phyloP scores from a whole-genome alignment of 2,329 filamentous ascomycete genomes.

The Botrytis medusae region DNA sequence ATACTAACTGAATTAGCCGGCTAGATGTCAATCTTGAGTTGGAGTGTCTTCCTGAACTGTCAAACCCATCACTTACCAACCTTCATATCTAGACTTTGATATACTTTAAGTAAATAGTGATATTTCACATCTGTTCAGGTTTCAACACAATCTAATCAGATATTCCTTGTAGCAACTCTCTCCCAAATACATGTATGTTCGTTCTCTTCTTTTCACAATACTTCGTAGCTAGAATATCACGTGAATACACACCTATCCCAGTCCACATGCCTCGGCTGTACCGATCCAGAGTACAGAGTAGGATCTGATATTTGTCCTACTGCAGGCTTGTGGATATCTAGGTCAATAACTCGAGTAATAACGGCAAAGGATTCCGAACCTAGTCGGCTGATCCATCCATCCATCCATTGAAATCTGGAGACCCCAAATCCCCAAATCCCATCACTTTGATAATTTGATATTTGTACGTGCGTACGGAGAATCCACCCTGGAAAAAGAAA shows the following conservation, averaged over 20 bases:
- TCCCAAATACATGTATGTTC: not conserved
- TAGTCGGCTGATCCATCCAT: slow-evolving; percentile 5
- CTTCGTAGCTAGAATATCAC: not conserved
- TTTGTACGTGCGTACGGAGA: not conserved
- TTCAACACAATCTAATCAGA: not conserved
- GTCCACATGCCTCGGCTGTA: not conserved
- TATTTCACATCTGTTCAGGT: too few relatives aligned
- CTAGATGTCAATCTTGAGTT: too few relatives aligned
- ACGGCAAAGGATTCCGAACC: slow-evolving; percentile 18
- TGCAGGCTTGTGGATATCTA: not conserved
- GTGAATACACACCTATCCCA: not conserved
- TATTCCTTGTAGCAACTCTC: not conserved
- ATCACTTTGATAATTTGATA: not conserved
- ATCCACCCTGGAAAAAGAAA: not conserved
- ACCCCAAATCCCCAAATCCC: not conserved
- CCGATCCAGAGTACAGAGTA: not conserved
- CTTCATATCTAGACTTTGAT: not conserved
- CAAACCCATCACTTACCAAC: not conserved
- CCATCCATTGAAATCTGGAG: not conserved
- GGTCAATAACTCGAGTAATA: not conserved
- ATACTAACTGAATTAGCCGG: too few relatives aligned
- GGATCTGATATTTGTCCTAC: not conserved
- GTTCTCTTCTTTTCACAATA: not conserved
- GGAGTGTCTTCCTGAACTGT: too few relatives aligned
- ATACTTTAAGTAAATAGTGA: not conserved